Base-by-base conservation (phyloP, 1,284 basidiomycete species). In the Irpex lacteus region DNA sequence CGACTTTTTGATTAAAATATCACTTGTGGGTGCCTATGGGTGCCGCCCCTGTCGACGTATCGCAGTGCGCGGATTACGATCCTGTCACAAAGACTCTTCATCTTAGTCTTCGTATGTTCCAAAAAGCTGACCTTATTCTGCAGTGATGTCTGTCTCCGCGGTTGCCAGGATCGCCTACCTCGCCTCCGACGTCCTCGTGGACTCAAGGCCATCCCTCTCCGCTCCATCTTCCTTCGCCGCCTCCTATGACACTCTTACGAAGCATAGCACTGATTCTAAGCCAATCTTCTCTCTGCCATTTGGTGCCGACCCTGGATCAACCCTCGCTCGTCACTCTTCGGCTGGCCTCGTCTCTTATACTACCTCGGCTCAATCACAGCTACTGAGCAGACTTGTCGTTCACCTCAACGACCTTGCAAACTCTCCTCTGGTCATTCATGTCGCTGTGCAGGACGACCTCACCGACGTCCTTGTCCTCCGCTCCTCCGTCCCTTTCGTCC, bases 161-260 rank as follows among this genome's bases (percentile, higher is more conserved):
- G 90, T 92, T 60, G 82, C 88, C 59, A 86, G 89, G 36, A 82
- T 93, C 66, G 89, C 88, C 15, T 87, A 82, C 74, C 77, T 90
- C 44, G 79, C 87, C 34, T 91, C 91, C 8, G 89, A 91, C 72
- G 76, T 84, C 58, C 69, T 92, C 18, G 76, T 93, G 61, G 81
- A 90, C 70, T 82, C 85, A 0, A 80, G 82, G 55, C 80, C 85
- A 3, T 70, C 79, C 5, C 68, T 74, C 18, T 70, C 77, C 6
- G 66, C 65, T 1, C 67, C 68, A 18, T 82, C 82, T 2, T 69
- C 68, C 5, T 84, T 83, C 69, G 68, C 70, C 62, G 60, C 63
- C 60, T 66, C 67, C n/a, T 66, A 65, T 60, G 59, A 60, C 37
- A 52, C 61, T 1, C 63, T 72, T 18, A 52, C 69, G 5, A 60